Percentiles rank a stretch among this genome's conserved stretches.
Evolutionary conservation across 2,329 filamentous ascomycete species (phyloP).

Genomic region (Penicillium sp.): DNA sequence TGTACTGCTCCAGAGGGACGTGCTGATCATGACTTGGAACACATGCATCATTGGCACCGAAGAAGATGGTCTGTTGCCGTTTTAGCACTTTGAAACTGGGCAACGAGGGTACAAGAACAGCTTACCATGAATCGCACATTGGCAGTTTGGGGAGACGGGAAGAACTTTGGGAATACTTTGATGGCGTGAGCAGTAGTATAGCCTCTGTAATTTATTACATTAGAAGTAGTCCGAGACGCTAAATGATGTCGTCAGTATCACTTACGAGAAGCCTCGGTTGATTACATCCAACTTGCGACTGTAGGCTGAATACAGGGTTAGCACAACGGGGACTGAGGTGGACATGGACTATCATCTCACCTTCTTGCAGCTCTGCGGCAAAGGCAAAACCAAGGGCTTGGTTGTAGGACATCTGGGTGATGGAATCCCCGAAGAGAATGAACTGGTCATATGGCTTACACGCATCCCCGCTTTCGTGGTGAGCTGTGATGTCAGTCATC

Average conservation of each 20-base stretch:
- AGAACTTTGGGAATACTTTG: slow-evolving; percentile 64
- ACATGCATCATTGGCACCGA: slow-evolving; percentile 88
- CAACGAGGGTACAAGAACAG: background rate
- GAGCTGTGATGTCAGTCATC: slow-evolving; percentile 1
- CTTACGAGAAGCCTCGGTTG: slow-evolving; percentile 74
- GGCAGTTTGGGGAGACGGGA: slow-evolving; percentile 63
- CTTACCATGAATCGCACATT: slow-evolving; percentile 45
- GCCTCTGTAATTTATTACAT: slow-evolving; percentile 50
- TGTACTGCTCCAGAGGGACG: slow-evolving; percentile 73
- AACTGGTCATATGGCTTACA: slow-evolving; percentile 64
- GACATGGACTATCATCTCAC: slow-evolving; percentile 47
- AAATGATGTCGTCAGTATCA: slow-evolving; percentile 4
- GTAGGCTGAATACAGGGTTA: slow-evolving; percentile 56
- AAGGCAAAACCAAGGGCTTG: slow-evolving; percentile 70
- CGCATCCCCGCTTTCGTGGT: slow-evolving; percentile 3
- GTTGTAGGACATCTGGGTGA: slow-evolving; percentile 68
- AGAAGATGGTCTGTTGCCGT: slow-evolving; percentile 64
- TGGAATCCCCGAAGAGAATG: slow-evolving; percentile 85
- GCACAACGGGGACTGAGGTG: slow-evolving; percentile 2
- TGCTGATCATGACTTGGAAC: slow-evolving; percentile 69
- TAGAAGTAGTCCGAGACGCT: background rate
- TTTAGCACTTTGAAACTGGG: slow-evolving; percentile 1
- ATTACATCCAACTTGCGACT: slow-evolving; percentile 78
- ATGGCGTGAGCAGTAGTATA: slow-evolving; percentile 79
- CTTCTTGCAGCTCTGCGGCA: slow-evolving; percentile 66